phyloP scores from a whole-genome alignment of 1,284 basidiomycete genomes.

The Sanguinoderma infundibulare region DNA sequence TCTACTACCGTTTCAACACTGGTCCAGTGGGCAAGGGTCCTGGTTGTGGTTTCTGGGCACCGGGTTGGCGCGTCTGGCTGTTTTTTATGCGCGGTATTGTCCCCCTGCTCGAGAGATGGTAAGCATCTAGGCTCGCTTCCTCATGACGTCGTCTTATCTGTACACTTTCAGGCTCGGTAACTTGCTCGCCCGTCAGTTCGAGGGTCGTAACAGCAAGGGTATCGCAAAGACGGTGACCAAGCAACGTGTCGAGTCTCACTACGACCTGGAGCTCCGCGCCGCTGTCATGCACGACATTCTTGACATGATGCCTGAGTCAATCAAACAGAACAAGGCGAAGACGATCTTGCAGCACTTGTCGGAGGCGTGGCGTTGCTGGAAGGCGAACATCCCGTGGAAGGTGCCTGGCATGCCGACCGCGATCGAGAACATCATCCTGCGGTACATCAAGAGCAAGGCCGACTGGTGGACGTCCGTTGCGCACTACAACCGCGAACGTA shows the following conservation, averaged over 20 bases:
- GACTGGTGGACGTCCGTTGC: slow-evolving; percentile 99
- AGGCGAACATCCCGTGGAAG: slow-evolving; percentile 99
- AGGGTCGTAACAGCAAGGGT: slow-evolving; percentile 96
- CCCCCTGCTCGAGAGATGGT: slow-evolving; percentile 95
- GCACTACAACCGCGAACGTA: slow-evolving; percentile 94
- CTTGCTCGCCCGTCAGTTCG: slow-evolving; percentile 96
- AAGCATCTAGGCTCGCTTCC: slow-evolving; percentile 22
- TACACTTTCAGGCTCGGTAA: slow-evolving; percentile 81
- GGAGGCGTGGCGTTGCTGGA: slow-evolving; percentile 99
- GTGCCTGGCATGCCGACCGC: slow-evolving; percentile 97
- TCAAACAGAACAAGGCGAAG: slow-evolving; percentile 99
- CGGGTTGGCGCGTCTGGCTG: slow-evolving; percentile 99
- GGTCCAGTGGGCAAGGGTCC: slow-evolving; percentile 99
- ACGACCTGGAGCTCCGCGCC: slow-evolving; percentile 96
- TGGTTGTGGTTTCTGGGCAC: slow-evolving; percentile 99
- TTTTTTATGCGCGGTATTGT: slow-evolving; percentile 99
- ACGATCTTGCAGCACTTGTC: slow-evolving; percentile 98
- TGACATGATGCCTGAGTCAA: slow-evolving; percentile 99
- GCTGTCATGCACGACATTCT: slow-evolving; percentile 99
- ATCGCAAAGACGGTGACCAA: slow-evolving; percentile 97
- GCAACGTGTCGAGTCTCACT: slow-evolving; percentile 98
- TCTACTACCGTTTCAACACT: slow-evolving; percentile 99
- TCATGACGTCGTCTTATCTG: not conserved
- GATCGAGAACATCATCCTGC: slow-evolving; percentile 98
- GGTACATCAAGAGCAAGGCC: slow-evolving; percentile 99